Base-by-base conservation (phyloP, 169 alveolate genomes). In the Cryptosporidium viatorum region DNA sequence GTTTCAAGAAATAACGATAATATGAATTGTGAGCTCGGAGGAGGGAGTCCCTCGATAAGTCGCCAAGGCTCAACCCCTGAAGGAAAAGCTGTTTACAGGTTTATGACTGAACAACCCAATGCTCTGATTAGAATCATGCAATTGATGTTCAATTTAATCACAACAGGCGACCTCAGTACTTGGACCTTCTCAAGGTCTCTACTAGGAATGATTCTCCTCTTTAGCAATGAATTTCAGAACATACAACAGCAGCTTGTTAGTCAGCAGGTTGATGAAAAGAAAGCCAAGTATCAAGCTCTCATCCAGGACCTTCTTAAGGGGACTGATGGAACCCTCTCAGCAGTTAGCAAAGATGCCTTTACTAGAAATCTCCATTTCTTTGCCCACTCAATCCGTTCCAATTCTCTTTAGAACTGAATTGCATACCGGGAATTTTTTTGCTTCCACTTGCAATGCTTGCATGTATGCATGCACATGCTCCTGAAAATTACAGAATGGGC, bases 151-250 rank as follows among this genome's bases (percentile, higher is more conserved):
- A 95, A 94, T 75, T 91, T 95, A 55, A 91, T 95, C 74, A 91
- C 94, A 69, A 93, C 96, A 60, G 97, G 97, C 84, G 85, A 29
- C 10, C 52, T 69, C 37, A 50, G 87, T 65, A 94, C 98, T 50
- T 96, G 98, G 98, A 92, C 96, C 65, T 92, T 96, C 86, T 95
- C 98, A 37, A 92, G 97, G 37, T 97, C 98, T n/a, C 85, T 96
- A 41, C 92, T 96, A 75, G 98, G 97, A 4, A 85, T 96, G 91
- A 96, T 96, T 45, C 87, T 96, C 45, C 93, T 96, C 71, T 94
- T 92, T 91, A 91, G 93, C 37, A 89, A 87, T 69, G 96, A 94
- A 35, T 94, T 92, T 80, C 87, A 91, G 70, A 89, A 93, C 65
- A 91, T 94, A n/a, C 97, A 93, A 23, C 95, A 94, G 69, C 93